Conservation (phyloP, 208 protist species). For the Trichomonas gallinae region DNA sequence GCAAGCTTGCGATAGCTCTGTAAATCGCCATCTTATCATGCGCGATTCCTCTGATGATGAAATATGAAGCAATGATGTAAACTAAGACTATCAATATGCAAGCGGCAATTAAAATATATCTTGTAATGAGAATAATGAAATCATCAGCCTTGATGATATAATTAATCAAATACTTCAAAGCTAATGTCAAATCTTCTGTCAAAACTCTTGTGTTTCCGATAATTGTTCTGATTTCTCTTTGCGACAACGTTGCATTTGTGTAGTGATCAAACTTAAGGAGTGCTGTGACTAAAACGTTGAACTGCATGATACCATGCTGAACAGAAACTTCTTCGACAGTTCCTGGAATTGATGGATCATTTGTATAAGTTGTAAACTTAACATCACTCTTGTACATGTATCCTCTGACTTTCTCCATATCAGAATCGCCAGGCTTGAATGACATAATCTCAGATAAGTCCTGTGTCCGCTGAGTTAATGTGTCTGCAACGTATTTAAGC, state of each 20-base stretch:
- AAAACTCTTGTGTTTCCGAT: neutral
- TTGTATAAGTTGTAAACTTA: neutral
- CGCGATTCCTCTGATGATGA: neutral
- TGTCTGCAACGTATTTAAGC: neutral
- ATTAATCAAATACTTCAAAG: neutral
- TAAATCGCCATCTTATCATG: neutral
- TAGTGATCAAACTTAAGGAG: neutral
- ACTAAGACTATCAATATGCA: neutral
- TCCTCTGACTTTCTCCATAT: neutral
- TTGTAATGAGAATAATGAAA: neutral
- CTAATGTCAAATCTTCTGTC: neutral
- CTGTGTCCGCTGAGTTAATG: neutral
- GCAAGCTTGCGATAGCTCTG: neutral
- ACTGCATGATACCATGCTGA: neutral
- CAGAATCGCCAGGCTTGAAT: neutral
- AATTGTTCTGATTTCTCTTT: neutral
- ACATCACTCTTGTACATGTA: neutral
- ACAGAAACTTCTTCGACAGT: neutral
- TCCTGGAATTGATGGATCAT: neutral
- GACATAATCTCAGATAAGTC: neutral
- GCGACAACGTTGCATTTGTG: no score
- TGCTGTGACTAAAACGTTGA: neutral
- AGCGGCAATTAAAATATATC: neutral
- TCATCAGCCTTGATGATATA: neutral
- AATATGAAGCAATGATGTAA: neutral